Evolutionary conservation across 768 basidiomycete genomes (phyloP).

Genomic region (Mycena haematopus): DNA sequence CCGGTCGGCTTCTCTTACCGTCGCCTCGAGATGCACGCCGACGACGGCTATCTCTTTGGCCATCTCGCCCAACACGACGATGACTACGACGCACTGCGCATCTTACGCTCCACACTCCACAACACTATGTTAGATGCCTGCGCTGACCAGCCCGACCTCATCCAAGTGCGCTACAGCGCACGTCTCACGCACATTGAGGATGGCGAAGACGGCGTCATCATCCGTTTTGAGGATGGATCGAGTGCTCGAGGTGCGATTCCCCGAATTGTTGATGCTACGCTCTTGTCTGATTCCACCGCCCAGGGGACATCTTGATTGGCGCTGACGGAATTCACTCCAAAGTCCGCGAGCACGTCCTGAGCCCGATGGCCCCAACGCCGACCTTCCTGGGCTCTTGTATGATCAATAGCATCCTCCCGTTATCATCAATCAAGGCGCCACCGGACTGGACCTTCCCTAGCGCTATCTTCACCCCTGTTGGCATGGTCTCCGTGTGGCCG

Average conservation of each 20-base stretch:
- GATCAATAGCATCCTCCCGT: neutral
- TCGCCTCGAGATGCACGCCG: no score
- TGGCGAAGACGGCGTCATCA: neutral
- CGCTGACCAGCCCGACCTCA: neutral
- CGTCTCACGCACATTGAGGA: neutral
- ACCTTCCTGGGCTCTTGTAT: neutral
- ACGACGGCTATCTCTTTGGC: neutral
- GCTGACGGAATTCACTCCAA: slow-evolving; percentile 1
- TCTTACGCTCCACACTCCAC: neutral
- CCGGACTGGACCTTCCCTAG: neutral
- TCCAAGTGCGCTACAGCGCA: neutral
- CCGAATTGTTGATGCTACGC: no score
- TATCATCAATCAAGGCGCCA: neutral
- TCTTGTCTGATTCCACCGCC: no score
- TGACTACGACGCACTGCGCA: neutral
- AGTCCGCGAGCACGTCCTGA: neutral
- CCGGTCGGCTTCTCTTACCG: no score
- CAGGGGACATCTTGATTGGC: neutral
- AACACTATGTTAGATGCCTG: neutral
- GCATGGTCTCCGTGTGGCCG: neutral
- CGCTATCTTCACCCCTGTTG: neutral
- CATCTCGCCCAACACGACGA: neutral
- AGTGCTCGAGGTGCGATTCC: no score
- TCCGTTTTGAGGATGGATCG: no score
- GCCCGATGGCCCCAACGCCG: neutral